Base-by-base conservation (phyloP, 208 protist species). In the Leishmania braziliensis region DNA sequence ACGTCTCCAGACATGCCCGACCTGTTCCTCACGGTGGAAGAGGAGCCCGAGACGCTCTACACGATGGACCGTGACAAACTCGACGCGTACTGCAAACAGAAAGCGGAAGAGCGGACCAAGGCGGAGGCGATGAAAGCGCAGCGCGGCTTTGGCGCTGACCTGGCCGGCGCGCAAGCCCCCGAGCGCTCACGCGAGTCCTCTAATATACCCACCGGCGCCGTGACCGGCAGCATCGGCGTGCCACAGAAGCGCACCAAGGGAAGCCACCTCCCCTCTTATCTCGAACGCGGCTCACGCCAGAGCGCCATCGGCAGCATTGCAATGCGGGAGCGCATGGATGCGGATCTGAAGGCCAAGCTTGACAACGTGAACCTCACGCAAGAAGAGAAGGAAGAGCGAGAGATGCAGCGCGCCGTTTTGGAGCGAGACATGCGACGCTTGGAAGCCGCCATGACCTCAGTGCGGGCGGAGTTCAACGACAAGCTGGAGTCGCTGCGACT, bases 121-220 rank as follows among this genome's bases (percentile, higher is more conserved):
- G 93, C 98, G 65, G 71, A 92, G 76, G 88, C 84, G 33, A 96
- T 93, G 76, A 97, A 97, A 79, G 94, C 94, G 54, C 91, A 95
- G 73, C 88, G 90, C 39, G 95, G 95, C 18, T 98, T 98, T 82
- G 95, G 94, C 65, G 95, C 94, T 6, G 93, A 97, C 74, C 86
- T 98, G 39, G 95, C 92, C 26, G 88, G 80, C 5, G 88, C 83
- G 43, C 80, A 81, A 63, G 77, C 81, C 77, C 58, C 81, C 53
- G 79, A 86, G 53, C 78, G 60, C 50, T 82, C 77, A 6, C 82
- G 78, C 14, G 65, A 58, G 8, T 82, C 78, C 62, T 81, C 78
- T 4, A 54, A 63, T 10, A 23, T 51, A 1, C 29, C 69, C 8
- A 9, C 46, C 2, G 68, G 43, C 1, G 4, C 68, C 8, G 48